These are phyloP conservation scores for Zangia roseola DNA, from an alignment of 768 basidiomycete genomes.

Conservation along the genomic window DNA sequence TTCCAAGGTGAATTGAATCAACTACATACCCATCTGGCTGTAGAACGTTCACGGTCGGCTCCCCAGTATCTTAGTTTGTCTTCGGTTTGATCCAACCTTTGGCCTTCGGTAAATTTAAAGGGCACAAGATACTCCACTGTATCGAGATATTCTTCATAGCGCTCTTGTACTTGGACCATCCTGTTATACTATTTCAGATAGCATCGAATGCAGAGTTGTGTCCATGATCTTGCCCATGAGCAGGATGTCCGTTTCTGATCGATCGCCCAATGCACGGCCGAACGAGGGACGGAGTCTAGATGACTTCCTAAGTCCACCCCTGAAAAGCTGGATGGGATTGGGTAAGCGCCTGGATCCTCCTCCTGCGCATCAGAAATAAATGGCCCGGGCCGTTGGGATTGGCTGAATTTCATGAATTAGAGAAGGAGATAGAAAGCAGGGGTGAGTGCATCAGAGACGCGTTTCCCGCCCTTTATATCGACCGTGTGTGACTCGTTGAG, in stretches of 20 bases:
- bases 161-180: constrained; percentile 4
- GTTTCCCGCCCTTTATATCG: too few species aligned
- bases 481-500: too few species aligned
- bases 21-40: constrained; percentile 11
- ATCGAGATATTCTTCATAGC: constrained; percentile 17
- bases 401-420: too few species aligned
- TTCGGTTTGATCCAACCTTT: not conserved
- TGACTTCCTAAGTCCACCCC: constrained; percentile 14
- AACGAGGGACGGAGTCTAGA: constrained; percentile 12
- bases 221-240: constrained; percentile 14
- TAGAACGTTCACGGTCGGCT: not conserved
- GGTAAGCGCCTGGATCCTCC: constrained; percentile 18
- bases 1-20: not conserved
- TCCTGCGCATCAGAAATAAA: not conserved
- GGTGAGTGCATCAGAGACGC: too few species aligned
- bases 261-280: constrained; percentile 15
- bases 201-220: not conserved
- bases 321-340: constrained; percentile 9
- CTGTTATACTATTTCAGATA: constrained; percentile 6
- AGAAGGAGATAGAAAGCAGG: too few species aligned
- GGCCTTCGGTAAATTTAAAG: not conserved
- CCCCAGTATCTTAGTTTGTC: constrained; percentile 8
- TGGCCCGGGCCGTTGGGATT: not conserved
- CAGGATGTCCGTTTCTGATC: not conserved
- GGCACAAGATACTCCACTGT: constrained; percentile 13